A percentile compares a stretch with the other conserved stretches of the same genome.
Evolutionary conservation across 2,329 filamentous ascomycete genomes (phyloP).

Genomic region (Apiospora marii): DNA sequence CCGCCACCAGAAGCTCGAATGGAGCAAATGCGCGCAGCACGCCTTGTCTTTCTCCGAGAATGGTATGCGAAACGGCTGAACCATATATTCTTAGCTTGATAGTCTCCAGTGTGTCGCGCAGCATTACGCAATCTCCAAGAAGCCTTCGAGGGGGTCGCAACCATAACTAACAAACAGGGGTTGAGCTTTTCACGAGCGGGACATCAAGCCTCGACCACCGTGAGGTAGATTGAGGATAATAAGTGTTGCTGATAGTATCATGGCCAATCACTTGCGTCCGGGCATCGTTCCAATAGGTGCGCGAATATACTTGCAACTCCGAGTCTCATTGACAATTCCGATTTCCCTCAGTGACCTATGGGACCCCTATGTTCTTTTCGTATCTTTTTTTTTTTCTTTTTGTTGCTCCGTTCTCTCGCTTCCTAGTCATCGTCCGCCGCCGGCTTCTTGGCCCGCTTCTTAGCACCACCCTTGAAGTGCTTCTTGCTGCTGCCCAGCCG

Average conservation of each 20-base stretch:
- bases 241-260: too few species aligned
- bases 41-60: background rate
- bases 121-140: too few species aligned
- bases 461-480: constrained; percentile 85
- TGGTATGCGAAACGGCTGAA: background rate
- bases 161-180: too few species aligned
- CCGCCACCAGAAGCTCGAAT: background rate
- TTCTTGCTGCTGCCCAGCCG: constrained; percentile 78
- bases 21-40: background rate
- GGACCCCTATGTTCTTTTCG: background rate
- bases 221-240: too few species aligned
- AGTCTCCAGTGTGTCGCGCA: background rate
- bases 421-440: constrained; percentile 34
- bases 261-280: too few species aligned
- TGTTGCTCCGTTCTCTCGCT: background rate
- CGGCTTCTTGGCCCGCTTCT: constrained; percentile 63
- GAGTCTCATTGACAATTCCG: constrained; percentile 5
- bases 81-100: background rate
- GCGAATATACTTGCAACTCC: background rate
- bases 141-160: too few species aligned
- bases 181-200: too few species aligned
- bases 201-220: too few species aligned
- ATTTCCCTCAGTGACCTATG: constrained; percentile 6
- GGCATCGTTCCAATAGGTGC: too few species aligned
- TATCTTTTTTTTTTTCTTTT: background rate